These are phyloP conservation scores for Dendrothele bispora DNA, from an alignment of 768 basidiomycete genomes.

Conservation along the genomic window DNA sequence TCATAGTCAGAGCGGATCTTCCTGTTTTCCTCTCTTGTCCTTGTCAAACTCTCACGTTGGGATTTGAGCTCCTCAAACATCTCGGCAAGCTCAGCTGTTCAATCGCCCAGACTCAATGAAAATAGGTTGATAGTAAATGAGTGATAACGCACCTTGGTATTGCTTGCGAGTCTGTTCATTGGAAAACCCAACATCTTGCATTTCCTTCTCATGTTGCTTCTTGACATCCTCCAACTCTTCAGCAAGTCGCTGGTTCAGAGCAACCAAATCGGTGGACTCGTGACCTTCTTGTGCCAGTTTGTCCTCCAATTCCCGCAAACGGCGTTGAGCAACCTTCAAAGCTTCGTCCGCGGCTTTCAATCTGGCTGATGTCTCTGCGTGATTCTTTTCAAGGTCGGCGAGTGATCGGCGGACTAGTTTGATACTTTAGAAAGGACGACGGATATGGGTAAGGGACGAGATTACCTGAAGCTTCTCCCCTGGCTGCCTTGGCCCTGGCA, in stretches of 20 bases:
- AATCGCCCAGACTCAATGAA: background rate
- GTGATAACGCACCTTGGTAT: slow-evolving; percentile 62
- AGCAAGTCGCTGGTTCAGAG: slow-evolving; percentile 64
- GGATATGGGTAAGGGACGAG: background rate
- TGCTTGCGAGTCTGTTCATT: slow-evolving; percentile 83
- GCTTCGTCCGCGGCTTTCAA: slow-evolving; percentile 51
- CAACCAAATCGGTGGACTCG: slow-evolving; percentile 62
- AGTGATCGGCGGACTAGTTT: slow-evolving; percentile 58
- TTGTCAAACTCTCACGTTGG: slow-evolving; percentile 72
- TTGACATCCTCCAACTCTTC: slow-evolving; percentile 80
- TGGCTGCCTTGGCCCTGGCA: slow-evolving; percentile 60
- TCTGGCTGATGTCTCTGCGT: slow-evolving; percentile 50
- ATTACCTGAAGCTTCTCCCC: slow-evolving; percentile 64
- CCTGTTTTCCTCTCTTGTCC: slow-evolving; percentile 78
- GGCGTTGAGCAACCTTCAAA: slow-evolving; percentile 49
- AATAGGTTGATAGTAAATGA: background rate
- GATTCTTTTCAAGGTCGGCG: slow-evolving; percentile 59
- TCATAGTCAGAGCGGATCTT: slow-evolving; percentile 77
- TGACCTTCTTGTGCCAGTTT: slow-evolving; percentile 69
- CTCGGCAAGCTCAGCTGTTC: slow-evolving; percentile 70
- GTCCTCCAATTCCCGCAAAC: slow-evolving; percentile 56
- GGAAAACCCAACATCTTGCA: slow-evolving; percentile 77
- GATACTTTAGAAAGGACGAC: slow-evolving; percentile 9
- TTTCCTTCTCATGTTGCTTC: slow-evolving; percentile 75
- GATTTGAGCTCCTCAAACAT: slow-evolving; percentile 82